Evolutionary conservation across 495 filamentous ascomycete species (phyloP), one percentile per base, ranked within the genome.

Genomic region (Aspergillus wentii): DNA sequence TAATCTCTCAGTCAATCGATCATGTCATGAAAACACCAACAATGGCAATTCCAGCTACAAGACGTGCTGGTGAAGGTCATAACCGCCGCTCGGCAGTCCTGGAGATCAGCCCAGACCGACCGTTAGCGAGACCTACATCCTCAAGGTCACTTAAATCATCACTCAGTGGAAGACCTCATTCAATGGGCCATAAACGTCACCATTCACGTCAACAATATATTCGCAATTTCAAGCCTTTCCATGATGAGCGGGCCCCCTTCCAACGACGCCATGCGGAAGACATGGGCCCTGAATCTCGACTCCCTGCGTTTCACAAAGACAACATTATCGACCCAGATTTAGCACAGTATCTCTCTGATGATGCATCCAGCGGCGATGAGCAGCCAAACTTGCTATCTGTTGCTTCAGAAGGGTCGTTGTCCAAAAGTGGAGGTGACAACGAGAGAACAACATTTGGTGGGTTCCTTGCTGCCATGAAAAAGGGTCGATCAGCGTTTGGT

Each of bases 271-370:
- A 76, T 32, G 59, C 48, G 14, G 79, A 81, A 36, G 86, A 95
- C 33, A 65, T 78, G 18, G 61, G 66, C 13, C 72, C 69, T 33
- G 80, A 79, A 38, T 69, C 76, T n/a, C 75, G 78, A 10, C 71
- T 95, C 6, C 83, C 90, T 22, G 88, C 91, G 18, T 97, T 98
- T 49, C 94, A 97, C 52, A 88, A 88, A 48, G 94, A 99, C 54
- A 96, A 87, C 50, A 95, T 99, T 46, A 97, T 97, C 54, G 94
- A 99, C 51, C 91, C 94, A 3, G 94, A 97, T 51, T 68, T 97
- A 11, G 90, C 89, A 2, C 86, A 88, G 18, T 97, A 91, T 63
- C 83, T 97, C 69, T 97, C 92, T 13, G 94, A 99, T 58, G 85
- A 89, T 49, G 88, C 82, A 15, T 91, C 87, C 2, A 96, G 86